Evolutionary conservation across 176 grass and related monocot genomes (phyloP).

Genomic region (Musa troglodytarum): DNA sequence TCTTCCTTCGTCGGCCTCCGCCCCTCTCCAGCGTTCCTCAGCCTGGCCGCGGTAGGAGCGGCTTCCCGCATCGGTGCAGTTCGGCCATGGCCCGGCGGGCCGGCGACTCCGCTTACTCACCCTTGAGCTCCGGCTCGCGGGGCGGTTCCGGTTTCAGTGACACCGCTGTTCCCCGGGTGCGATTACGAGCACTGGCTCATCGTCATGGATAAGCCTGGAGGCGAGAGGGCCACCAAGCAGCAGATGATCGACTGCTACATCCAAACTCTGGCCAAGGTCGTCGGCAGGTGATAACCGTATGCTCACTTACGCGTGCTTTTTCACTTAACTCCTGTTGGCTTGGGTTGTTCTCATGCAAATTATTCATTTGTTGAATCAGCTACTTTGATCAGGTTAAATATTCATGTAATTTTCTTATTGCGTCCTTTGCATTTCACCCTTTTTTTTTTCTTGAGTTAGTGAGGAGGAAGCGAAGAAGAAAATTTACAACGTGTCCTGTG

Average conservation of each 20-base stretch:
- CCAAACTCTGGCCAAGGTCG: constrained; percentile 76
- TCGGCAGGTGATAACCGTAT: constrained; percentile 51
- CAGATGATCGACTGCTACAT: constrained; percentile 98
- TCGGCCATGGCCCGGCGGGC: constrained; percentile 60
- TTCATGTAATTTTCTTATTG: not conserved
- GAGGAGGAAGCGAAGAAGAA: constrained; percentile 92
- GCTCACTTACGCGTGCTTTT: too few relatives aligned
- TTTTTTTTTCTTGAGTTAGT: constrained; percentile 23
- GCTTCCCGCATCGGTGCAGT: constrained; percentile 26
- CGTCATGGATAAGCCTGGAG: constrained; percentile 94
- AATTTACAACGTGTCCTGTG: constrained; percentile 97
- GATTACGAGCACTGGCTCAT: constrained; percentile 99
- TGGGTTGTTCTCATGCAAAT: constrained; percentile 1
- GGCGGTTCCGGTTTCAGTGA: constrained; percentile 34
- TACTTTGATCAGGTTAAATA: too few relatives aligned
- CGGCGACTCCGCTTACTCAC: constrained; percentile 38
- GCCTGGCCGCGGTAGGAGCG: constrained; percentile 1
- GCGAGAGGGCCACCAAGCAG: constrained; percentile 75
- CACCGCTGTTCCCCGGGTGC: constrained; percentile 76
- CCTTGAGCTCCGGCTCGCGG: constrained; percentile 29
- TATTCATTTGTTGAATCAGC: not conserved
- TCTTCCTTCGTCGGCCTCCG: not conserved
- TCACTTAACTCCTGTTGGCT: not conserved
- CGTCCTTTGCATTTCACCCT: not conserved
- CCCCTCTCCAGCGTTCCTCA: constrained; percentile 26